Conservation (phyloP, 1,284 basidiomycete species). For the Ganoderma boninense region DNA sequence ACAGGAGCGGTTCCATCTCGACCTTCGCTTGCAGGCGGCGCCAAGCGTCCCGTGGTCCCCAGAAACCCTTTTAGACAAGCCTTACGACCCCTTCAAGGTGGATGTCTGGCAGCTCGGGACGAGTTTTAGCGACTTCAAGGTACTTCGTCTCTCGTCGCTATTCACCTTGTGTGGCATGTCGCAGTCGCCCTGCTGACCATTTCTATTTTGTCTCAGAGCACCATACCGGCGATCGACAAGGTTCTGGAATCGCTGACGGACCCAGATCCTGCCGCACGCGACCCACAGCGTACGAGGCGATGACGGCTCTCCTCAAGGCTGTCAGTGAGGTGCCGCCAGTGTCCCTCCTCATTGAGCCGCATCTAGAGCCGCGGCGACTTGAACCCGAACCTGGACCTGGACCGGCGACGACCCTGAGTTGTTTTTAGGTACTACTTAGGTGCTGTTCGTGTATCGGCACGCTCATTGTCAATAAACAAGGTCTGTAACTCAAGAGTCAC, state of each 20-base stretch:
- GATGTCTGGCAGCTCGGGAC: conserved; percentile 21
- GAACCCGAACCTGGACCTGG: no score
- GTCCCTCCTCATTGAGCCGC: no score
- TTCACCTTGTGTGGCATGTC: no score
- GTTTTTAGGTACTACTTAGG: no score
- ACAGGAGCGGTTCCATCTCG: neutral
- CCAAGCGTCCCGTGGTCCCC: conserved; percentile 29
- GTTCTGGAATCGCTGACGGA: neutral
- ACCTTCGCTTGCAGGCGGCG: neutral
- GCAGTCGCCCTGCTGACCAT: neutral
- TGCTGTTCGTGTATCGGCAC: no score
- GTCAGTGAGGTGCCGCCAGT: neutral
- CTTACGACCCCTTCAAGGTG: conserved; percentile 28
- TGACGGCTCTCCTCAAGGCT: neutral
- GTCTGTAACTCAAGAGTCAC: no score
- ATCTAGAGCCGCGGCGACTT: neutral
- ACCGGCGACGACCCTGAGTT: no score
- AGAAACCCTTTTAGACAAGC: conserved; percentile 27
- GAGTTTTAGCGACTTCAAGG: conserved; percentile 15
- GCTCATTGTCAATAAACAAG: no score
- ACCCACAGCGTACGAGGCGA: neutral
- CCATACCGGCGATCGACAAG: conserved; percentile 11
- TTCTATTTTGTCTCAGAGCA: neutral
- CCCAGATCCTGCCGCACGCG: conserved; percentile 1
- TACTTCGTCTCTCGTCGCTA: neutral